Percentiles rank a stretch among this genome's conserved stretches.
Conservation (phyloP, 805 yeast species). For the Zygosaccharomyces lentus region DNA sequence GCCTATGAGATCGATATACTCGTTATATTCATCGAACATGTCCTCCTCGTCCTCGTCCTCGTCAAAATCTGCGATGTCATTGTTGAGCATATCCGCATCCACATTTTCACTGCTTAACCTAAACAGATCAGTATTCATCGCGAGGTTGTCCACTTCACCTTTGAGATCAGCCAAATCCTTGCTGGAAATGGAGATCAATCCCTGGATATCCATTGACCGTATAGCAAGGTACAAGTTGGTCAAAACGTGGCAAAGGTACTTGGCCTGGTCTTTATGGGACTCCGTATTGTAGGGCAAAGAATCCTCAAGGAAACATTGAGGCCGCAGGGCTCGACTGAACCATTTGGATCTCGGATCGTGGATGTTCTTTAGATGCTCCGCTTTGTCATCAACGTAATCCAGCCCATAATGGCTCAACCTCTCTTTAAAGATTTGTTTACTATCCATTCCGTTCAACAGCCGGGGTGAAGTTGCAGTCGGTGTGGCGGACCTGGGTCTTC, state of each 20-base stretch:
- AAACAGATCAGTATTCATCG: constrained; percentile 51
- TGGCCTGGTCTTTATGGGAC: constrained; percentile 59
- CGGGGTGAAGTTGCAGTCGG: constrained; percentile 19
- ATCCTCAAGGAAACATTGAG: constrained; percentile 33
- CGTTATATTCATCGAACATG: constrained; percentile 36
- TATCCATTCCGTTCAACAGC: constrained; percentile 21
- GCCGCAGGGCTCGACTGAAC: constrained; percentile 37
- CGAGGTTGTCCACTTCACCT: constrained; percentile 42
- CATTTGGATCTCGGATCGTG: constrained; percentile 38
- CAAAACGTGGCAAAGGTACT: constrained; percentile 73
- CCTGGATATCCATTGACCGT: constrained; percentile 67
- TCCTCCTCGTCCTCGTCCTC: constrained; percentile 41
- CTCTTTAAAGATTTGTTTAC: constrained; percentile 24
- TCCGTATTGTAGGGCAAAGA: constrained; percentile 75
- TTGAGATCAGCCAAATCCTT: constrained; percentile 54
- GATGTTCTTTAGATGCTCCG: constrained; percentile 29
- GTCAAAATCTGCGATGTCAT: constrained; percentile 37
- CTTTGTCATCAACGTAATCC: constrained; percentile 47
- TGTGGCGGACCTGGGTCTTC: constrained; percentile 24
- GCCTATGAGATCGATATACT: constrained; percentile 34
- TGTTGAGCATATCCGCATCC: constrained; percentile 19
- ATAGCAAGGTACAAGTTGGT: constrained; percentile 76
- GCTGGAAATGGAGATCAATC: constrained; percentile 61
- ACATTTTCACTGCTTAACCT: constrained; percentile 19
- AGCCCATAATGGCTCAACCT: constrained; percentile 43